Base-by-base conservation (phyloP, 768 basidiomycete species). In the Hygrocybe punicea region DNA sequence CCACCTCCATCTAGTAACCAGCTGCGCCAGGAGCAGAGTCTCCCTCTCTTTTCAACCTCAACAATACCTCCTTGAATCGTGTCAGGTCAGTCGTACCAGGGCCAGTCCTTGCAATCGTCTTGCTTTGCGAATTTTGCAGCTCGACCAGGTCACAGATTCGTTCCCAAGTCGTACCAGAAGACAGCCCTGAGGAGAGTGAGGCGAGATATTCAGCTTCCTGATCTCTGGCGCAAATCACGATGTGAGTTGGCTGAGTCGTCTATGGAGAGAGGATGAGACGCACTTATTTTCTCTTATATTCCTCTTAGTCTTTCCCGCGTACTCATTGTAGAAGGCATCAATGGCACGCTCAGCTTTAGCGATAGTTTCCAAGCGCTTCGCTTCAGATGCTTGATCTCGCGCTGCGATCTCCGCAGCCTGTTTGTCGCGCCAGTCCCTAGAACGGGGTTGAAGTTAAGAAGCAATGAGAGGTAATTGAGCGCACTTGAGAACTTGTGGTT, bases 201-300 rank as follows among this genome's bases (percentile, higher is more conserved):
- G 83, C 78, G 39, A 95, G 66, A 76, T 88, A 98, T 56, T 86
- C 84, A 17, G 84, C 83, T 71, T 98, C 96, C 60, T 87, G 79
- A 68, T 97, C 89, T 78, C 96, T 98, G 67, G 40, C 39, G 45
- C 23, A n/a, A n/a, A n/a, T n/a, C n/a, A 13, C 42, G 40, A 17
- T 19, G 51, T 36, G 25, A 13, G 48, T 58, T 53, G 34, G 35
- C 25, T 25, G 33, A 21, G 33, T 45, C 33, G 19, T 45, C 53
- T 19, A 40, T n/a, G 17, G 39, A 55, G 33, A 7, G 39, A 34
- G 21, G 44, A 53, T n/a, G 49, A 34, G 42, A 57, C 85, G 64
- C 59, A 97, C 96, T 99, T 98, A 82, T 98, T 99, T 71, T 95
- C 88, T 46, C 89, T 80, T 64, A 99, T 97, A 62, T 85, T 85